These are phyloP conservation scores for Platanthera guangdongensis DNA, from an alignment of 106 monocot species.

Conservation along the genomic window DNA sequence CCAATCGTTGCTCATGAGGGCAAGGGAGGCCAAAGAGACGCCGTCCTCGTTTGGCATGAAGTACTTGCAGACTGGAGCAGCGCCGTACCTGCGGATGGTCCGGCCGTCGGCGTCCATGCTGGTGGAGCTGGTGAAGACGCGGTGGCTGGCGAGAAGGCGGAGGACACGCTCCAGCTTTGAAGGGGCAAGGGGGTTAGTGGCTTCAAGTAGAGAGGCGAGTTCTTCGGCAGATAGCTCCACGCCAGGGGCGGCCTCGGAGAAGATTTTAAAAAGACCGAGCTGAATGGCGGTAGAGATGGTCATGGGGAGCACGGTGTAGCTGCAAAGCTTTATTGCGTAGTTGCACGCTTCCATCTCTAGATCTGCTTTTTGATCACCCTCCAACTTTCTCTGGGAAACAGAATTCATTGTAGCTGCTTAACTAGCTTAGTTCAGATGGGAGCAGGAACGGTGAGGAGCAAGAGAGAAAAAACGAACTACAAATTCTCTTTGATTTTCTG, in stretches of 20 bases:
- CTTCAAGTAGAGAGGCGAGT: conserved; percentile 25
- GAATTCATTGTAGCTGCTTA: not conserved
- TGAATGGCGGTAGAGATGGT: conserved; percentile 16
- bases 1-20: conserved; percentile 44
- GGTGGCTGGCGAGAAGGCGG: conserved; percentile 33
- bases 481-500: too few relatives aligned
- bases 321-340: conserved; percentile 9
- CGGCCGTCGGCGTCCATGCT: not conserved
- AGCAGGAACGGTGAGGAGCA: not conserved
- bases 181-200: conserved; percentile 18
- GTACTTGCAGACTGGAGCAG: conserved; percentile 43
- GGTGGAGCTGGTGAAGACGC: conserved; percentile 24
- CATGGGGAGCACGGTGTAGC: conserved; percentile 12
- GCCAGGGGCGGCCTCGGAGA: conserved; percentile 19
- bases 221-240: conserved; percentile 30
- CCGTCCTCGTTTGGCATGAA: conserved; percentile 49
- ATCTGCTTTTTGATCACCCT: not conserved
- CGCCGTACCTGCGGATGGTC: conserved; percentile 16
- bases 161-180: conserved; percentile 40
- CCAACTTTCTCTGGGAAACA: not conserved
- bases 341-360: conserved; percentile 13
- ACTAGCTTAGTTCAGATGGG: not conserved
- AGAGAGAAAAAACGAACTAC: too few relatives aligned
- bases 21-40: conserved; percentile 33
- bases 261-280: conserved; percentile 14